Percentiles rank a stretch among this genome's conserved stretches.
These are phyloP conservation scores for Plantago elongata DNA, from an alignment of 257 asterid species.

Conservation along the genomic window DNA sequence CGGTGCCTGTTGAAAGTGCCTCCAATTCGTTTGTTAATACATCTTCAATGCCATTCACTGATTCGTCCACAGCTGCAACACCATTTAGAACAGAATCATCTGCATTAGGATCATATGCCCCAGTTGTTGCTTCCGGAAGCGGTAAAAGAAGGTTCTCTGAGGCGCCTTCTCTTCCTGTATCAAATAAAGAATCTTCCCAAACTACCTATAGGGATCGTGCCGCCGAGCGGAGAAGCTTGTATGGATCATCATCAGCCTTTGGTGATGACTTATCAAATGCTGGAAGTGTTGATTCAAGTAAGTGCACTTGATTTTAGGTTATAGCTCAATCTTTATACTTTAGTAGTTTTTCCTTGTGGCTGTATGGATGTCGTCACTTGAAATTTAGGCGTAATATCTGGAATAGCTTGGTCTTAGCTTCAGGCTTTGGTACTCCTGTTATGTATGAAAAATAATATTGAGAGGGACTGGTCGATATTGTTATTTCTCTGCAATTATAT, in stretches of 20 bases:
- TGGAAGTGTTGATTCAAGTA: conserved; percentile 81
- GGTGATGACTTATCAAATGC: conserved; percentile 54
- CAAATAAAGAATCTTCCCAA: conserved; percentile 62
- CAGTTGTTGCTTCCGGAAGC: conserved; percentile 52
- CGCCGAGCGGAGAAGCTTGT: conserved; percentile 92
- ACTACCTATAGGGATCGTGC: conserved; percentile 88
- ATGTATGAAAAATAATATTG: conserved; percentile 31
- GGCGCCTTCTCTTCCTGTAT: conserved; percentile 54
- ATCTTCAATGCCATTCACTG: conserved; percentile 36
- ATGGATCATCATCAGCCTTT: conserved; percentile 72
- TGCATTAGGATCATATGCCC: conserved; percentile 68
- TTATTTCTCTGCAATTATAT: conserved; percentile 42
- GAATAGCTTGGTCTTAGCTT: conserved; percentile 33
- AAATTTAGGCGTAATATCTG: conserved; percentile 24
- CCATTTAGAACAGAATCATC: conserved; percentile 85
- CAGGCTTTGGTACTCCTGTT: conserved; percentile 34
- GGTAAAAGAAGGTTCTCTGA: conserved; percentile 94
- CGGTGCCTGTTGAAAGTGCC: conserved; percentile 46
- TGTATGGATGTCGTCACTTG: conserved; percentile 24
- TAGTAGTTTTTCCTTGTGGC: conserved; percentile 17
- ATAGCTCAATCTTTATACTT: background rate
- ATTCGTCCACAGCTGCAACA: conserved; percentile 40
- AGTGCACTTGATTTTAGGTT: conserved; percentile 34
- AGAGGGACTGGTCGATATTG: conserved; percentile 48
- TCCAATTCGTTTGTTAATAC: conserved; percentile 34